phyloP scores from a whole-genome alignment of 306 rosid species.

The Fagus sylvatica region DNA sequence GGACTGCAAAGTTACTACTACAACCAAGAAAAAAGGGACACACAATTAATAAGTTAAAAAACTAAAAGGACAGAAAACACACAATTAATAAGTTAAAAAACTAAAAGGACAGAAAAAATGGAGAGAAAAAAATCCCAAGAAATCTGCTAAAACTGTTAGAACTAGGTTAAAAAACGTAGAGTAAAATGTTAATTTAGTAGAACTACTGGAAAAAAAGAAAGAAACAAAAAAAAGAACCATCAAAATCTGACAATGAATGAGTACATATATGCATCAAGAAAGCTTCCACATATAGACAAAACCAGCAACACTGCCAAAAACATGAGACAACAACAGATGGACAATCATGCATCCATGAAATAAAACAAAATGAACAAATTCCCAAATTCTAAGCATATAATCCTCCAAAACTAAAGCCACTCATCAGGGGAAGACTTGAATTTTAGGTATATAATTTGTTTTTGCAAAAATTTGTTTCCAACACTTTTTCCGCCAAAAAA shows the following conservation, averaged over 20 bases:
- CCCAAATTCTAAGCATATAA: background rate
- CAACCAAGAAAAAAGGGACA: too few relatives aligned
- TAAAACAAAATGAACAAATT: background rate
- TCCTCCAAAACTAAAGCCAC: background rate
- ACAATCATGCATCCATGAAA: conserved; percentile 22
- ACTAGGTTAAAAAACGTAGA: too few relatives aligned
- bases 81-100: too few relatives aligned
- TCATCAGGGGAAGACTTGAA: background rate
- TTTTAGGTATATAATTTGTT: background rate
- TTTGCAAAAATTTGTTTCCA: background rate
- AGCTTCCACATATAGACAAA: conserved; percentile 7
- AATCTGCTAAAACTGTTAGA: too few relatives aligned
- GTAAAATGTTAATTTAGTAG: too few relatives aligned
- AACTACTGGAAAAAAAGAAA: background rate
- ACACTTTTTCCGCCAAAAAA: background rate
- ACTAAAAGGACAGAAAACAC: too few relatives aligned
- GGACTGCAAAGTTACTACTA: background rate
- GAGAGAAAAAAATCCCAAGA: too few relatives aligned
- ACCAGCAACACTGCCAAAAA: conserved; percentile 1
- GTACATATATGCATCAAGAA: background rate
- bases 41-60: too few relatives aligned
- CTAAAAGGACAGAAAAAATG: too few relatives aligned
- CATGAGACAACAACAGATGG: conserved; percentile 26
- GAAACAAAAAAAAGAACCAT: background rate
- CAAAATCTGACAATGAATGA: conserved; percentile 2